A percentile compares a stretch with the other conserved stretches of the same genome.
These are phyloP conservation scores for Sechiopsis laciniata DNA, from an alignment of 306 rosid species.

Conservation along the genomic window DNA sequence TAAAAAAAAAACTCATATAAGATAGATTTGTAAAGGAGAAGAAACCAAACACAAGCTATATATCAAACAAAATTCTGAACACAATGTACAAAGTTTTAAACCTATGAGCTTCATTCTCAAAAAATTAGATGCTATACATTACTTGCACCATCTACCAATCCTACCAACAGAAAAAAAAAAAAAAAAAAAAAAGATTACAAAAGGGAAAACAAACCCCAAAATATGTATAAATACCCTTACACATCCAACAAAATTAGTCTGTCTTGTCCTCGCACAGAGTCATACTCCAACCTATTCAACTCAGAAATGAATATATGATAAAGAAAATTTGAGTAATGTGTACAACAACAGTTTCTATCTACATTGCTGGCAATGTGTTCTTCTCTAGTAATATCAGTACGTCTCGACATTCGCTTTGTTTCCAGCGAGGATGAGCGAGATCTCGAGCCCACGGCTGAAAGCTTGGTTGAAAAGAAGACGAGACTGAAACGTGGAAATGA, in stretches of 20 bases:
- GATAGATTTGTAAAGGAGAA: too few relatives aligned
- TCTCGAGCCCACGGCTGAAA: constrained; percentile 93
- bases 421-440: constrained; percentile 93
- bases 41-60: too few relatives aligned
- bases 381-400: constrained; percentile 47
- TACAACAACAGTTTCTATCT: constrained; percentile 1
- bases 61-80: too few relatives aligned
- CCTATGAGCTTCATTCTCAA: background rate
- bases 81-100: background rate
- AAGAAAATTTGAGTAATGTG: background rate
- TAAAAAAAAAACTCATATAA: too few relatives aligned
- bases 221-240: background rate
- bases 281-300: background rate
- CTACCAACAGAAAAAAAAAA: background rate
- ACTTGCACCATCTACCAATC: too few relatives aligned
- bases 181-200: background rate
- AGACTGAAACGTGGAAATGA: constrained; percentile 91
- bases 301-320: background rate
- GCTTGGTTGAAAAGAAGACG: constrained; percentile 98
- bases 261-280: background rate
- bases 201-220: background rate
- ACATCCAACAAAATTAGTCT: background rate
- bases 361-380: constrained; percentile 16
- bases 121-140: too few relatives aligned
- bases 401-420: constrained; percentile 79